Evolutionary conservation across 306 rosid genomes (phyloP).

Genomic region (Castanea mollissima): DNA sequence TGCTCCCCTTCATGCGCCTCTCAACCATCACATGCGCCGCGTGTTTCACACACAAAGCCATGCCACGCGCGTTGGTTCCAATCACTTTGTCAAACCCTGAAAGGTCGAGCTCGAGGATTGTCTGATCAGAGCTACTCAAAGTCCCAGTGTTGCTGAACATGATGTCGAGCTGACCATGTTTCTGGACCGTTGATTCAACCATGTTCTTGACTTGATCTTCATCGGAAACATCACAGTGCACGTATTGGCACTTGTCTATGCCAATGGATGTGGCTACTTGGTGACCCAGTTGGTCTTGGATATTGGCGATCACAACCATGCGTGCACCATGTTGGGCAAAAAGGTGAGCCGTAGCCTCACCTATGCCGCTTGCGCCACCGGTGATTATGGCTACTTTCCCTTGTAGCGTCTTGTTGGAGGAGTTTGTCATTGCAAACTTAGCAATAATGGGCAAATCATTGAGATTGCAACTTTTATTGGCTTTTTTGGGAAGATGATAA

Average conservation of each 20-base stretch:
- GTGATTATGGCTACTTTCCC: slow-evolving; percentile 53
- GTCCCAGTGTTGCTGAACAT: slow-evolving; percentile 63
- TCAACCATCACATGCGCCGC: slow-evolving; percentile 57
- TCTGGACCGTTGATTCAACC: slow-evolving; percentile 34
- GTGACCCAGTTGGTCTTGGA: slow-evolving; percentile 44
- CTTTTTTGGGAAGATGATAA: too few relatives aligned
- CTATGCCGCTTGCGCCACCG: slow-evolving; percentile 67
- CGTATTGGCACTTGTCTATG: slow-evolving; percentile 25
- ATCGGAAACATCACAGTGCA: slow-evolving; percentile 51
- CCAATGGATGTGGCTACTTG: slow-evolving; percentile 48
- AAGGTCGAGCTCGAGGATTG: slow-evolving; percentile 38
- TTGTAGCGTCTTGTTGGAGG: slow-evolving; percentile 12
- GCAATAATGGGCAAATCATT: too few relatives aligned
- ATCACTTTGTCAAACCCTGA: slow-evolving; percentile 23
- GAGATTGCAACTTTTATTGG: too few relatives aligned
- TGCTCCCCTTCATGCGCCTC: slow-evolving; percentile 39
- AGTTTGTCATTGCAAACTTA: slow-evolving; percentile 10
- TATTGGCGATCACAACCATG: slow-evolving; percentile 51
- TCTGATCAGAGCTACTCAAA: slow-evolving; percentile 18
- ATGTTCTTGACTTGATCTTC: slow-evolving; percentile 47
- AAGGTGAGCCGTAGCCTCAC: slow-evolving; percentile 48
- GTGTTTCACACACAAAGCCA: slow-evolving; percentile 43
- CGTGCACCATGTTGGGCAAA: slow-evolving; percentile 42
- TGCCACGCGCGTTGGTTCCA: slow-evolving; percentile 29
- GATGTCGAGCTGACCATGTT: slow-evolving; percentile 40